A percentile compares a stretch with the other conserved stretches of the same genome.
These are phyloP conservation scores for Crithidia sp. DNA, from an alignment of 208 protist species.

Conservation along the genomic window DNA sequence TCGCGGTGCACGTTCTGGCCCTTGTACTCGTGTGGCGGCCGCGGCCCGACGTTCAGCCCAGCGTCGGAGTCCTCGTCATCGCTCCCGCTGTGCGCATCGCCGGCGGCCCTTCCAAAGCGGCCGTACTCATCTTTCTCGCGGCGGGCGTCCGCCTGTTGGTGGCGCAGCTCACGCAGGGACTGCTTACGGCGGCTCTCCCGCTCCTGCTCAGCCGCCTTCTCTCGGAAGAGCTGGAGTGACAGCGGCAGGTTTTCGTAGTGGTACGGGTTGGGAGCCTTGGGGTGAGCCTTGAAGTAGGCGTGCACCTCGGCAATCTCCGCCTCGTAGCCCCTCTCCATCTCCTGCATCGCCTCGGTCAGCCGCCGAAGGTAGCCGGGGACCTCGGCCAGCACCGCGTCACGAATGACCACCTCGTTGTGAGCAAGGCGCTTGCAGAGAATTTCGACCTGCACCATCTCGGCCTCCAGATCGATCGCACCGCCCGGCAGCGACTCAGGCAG, in stretches of 20 bases:
- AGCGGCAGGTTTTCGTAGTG: constrained; percentile 64
- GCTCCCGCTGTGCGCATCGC: constrained; percentile 28
- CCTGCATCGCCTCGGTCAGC: constrained; percentile 43
- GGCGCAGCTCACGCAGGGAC: constrained; percentile 37
- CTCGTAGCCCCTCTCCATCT: constrained; percentile 59
- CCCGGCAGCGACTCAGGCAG: constrained; percentile 52
- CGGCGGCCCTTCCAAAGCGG: constrained; percentile 35
- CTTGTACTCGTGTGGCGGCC: constrained; percentile 37
- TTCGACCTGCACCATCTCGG: constrained; percentile 75
- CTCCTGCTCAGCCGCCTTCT: constrained; percentile 40
- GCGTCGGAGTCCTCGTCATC: constrained; percentile 30
- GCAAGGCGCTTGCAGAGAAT: constrained; percentile 79
- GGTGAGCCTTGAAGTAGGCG: constrained; percentile 53
- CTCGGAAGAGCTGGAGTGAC: constrained; percentile 46
- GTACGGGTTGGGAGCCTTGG: constrained; percentile 48
- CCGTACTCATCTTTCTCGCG: constrained; percentile 40
- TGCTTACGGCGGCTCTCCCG: constrained; percentile 37
- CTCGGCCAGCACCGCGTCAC: constrained; percentile 74
- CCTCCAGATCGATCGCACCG: constrained; percentile 54
- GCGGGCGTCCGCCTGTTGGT: constrained; percentile 39
- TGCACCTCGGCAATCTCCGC: constrained; percentile 40
- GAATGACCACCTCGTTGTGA: constrained; percentile 86
- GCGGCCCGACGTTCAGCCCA: constrained; percentile 19
- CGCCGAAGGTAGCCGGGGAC: constrained; percentile 66
- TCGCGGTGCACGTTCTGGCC: constrained; percentile 40